Evolutionary conservation across 805 yeast species (phyloP).

Genomic region (Saccharomycopsis sp.): DNA sequence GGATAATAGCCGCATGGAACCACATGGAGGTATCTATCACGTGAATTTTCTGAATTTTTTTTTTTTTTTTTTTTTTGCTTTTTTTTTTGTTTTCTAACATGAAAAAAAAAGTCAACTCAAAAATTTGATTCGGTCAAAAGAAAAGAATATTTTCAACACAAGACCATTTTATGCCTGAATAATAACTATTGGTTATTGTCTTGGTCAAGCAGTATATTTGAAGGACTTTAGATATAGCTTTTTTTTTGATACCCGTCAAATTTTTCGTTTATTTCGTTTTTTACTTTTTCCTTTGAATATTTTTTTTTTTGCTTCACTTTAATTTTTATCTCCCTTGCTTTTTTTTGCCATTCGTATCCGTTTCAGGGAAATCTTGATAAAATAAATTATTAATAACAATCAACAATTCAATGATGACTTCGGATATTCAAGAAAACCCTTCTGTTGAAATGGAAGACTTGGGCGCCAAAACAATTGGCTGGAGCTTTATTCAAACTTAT

Average conservation of each 20-base stretch:
- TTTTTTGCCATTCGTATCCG: background rate
- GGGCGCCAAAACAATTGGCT: slow-evolving; percentile 12
- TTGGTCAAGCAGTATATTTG: no score
- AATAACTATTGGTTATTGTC: background rate
- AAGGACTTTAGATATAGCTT: no score
- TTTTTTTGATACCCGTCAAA: no score
- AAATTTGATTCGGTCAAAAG: background rate
- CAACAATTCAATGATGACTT: background rate
- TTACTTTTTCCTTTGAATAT: no score
- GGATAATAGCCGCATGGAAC: no score
- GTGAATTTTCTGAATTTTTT: background rate
- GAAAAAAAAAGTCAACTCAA: background rate
- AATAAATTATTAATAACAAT: background rate
- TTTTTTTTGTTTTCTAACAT: background rate
- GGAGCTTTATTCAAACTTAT: slow-evolving; percentile 14
- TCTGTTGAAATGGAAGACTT: slow-evolving; percentile 1
- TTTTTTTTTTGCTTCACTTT: background rate
- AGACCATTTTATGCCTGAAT: background rate
- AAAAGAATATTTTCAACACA: background rate
- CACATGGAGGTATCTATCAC: no score
- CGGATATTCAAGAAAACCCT: background rate
- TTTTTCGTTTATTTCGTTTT: no score
- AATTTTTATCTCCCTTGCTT: background rate
- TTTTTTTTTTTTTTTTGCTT: background rate
- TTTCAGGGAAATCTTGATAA: background rate